These are phyloP conservation scores for Chlamydomonas sphaeroides DNA, from an alignment of 139 green algal species.

Conservation along the genomic window DNA sequence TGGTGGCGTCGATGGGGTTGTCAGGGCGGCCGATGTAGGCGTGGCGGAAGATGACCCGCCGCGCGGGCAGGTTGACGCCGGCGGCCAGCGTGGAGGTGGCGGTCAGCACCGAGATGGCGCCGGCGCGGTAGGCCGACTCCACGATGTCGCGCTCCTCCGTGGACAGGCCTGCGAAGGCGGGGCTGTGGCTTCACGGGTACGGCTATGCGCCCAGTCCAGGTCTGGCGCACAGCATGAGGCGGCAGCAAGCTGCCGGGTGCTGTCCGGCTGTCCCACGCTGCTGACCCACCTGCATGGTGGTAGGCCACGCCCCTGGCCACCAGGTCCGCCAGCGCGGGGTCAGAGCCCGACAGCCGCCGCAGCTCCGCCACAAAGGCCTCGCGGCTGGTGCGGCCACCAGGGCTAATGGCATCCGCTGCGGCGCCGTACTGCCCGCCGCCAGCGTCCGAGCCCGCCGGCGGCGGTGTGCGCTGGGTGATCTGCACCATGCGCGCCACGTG, in stretches of 20 bases:
- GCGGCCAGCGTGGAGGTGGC: slow-evolving; percentile 95
- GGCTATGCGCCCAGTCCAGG: too few species aligned
- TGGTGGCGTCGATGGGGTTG: slow-evolving; percentile 63
- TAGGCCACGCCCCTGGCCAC: slow-evolving; percentile 79
- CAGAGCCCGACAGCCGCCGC: slow-evolving; percentile 4
- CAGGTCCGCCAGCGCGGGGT: slow-evolving; percentile 31
- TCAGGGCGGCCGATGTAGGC: slow-evolving; percentile 52
- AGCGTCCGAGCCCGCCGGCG: neutral
- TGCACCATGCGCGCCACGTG: slow-evolving; percentile 5
- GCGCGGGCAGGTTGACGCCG: slow-evolving; percentile 89
- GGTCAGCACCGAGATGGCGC: slow-evolving; percentile 85
- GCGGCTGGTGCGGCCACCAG: neutral
- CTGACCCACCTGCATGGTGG: slow-evolving; percentile 25
- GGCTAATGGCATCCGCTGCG: neutral
- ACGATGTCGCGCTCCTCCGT: slow-evolving; percentile 78
- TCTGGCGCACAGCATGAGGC: too few species aligned
- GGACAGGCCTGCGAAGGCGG: slow-evolving; percentile 73
- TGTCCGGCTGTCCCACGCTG: too few species aligned
- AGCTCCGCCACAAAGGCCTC: slow-evolving; percentile 34
- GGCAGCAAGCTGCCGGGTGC: too few species aligned
- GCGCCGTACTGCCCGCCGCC: neutral
- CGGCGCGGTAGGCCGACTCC: slow-evolving; percentile 80
- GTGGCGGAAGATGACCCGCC: slow-evolving; percentile 87
- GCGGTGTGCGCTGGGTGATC: slow-evolving; percentile 7
- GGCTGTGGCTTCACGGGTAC: too few species aligned